Conservation (phyloP, 2,329 filamentous ascomycete genomes). For the Bipolaris cookei region DNA sequence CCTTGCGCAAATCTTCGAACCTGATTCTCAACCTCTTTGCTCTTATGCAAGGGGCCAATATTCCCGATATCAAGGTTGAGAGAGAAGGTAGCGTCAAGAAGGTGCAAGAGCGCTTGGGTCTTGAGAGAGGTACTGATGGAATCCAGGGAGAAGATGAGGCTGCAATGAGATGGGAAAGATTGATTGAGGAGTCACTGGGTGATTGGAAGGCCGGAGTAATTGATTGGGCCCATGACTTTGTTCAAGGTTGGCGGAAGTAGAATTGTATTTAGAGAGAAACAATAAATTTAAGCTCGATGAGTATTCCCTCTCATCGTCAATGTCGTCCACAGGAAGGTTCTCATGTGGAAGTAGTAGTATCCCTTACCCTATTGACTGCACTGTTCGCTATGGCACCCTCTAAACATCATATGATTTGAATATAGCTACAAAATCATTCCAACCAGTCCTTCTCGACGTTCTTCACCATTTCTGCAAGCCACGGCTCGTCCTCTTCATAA, state of each 20-base stretch:
- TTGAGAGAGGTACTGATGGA: constrained; percentile 61
- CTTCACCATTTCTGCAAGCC: constrained; percentile 37
- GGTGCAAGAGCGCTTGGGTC: constrained; percentile 90
- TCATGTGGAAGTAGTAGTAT: neutral
- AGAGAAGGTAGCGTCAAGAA: constrained; percentile 94
- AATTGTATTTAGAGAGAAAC: neutral
- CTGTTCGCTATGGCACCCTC: neutral
- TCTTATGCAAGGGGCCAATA: constrained; percentile 96
- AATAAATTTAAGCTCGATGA: neutral
- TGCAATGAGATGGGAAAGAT: constrained; percentile 80
- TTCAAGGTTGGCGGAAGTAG: constrained; percentile 78
- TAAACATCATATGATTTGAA: neutral
- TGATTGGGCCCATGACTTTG: constrained; percentile 90
- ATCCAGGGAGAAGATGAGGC: constrained; percentile 84
- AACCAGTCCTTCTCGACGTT: constrained; percentile 41
- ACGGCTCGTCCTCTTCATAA: constrained; percentile 35
- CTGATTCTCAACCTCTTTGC: constrained; percentile 94
- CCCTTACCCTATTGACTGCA: neutral
- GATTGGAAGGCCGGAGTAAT: constrained; percentile 93
- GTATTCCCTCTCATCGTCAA: neutral
- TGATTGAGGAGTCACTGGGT: constrained; percentile 84
- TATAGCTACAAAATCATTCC: neutral
- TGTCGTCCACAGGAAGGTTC: neutral
- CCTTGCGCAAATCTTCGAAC: constrained; percentile 85
- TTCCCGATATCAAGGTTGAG: constrained; percentile 91